Evolutionary conservation across 805 yeast species (phyloP).

Genomic region (Cyberlindnera galapagoensis): DNA sequence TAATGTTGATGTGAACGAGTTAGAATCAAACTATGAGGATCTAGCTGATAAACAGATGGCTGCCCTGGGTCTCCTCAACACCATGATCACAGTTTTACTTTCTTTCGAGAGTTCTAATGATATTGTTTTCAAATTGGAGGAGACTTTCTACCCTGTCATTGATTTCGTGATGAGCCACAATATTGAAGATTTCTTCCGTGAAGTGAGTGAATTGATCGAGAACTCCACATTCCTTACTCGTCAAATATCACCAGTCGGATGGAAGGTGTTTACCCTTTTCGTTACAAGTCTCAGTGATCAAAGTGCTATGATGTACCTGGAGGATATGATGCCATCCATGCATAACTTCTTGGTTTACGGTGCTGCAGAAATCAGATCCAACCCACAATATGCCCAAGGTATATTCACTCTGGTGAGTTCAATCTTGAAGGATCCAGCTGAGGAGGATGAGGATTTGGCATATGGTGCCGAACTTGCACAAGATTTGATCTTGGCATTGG

Average conservation of each 20-base stretch:
- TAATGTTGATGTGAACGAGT: slow-evolving; percentile 34
- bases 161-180: slow-evolving; percentile 58
- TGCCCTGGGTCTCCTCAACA: slow-evolving; percentile 73
- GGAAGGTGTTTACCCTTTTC: slow-evolving; percentile 61
- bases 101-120: slow-evolving; percentile 78
- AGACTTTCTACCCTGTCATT: slow-evolving; percentile 62
- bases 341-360: slow-evolving; percentile 69
- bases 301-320: slow-evolving; percentile 59
- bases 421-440: slow-evolving; percentile 37
- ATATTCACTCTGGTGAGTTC: slow-evolving; percentile 44
- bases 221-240: slow-evolving; percentile 58
- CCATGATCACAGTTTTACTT: slow-evolving; percentile 73
- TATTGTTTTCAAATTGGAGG: slow-evolving; percentile 57
- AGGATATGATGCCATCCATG: slow-evolving; percentile 68
- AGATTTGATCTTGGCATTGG: slow-evolving; percentile 53
- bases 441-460: slow-evolving; percentile 50
- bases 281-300: slow-evolving; percentile 32
- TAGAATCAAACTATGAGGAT: slow-evolving; percentile 30
- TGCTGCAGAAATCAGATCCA: slow-evolving; percentile 38
- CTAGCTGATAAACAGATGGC: slow-evolving; percentile 71
- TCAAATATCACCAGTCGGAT: slow-evolving; percentile 59
- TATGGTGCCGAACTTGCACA: slow-evolving; percentile 60
- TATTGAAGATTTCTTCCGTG: slow-evolving; percentile 69
- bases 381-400: slow-evolving; percentile 41
- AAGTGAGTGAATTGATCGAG: slow-evolving; percentile 69